Percentiles rank a stretch among this genome's conserved stretches.
These are phyloP conservation scores for Pichia sp. DNA, from an alignment of 1,139 yeast species.

Conservation along the genomic window DNA sequence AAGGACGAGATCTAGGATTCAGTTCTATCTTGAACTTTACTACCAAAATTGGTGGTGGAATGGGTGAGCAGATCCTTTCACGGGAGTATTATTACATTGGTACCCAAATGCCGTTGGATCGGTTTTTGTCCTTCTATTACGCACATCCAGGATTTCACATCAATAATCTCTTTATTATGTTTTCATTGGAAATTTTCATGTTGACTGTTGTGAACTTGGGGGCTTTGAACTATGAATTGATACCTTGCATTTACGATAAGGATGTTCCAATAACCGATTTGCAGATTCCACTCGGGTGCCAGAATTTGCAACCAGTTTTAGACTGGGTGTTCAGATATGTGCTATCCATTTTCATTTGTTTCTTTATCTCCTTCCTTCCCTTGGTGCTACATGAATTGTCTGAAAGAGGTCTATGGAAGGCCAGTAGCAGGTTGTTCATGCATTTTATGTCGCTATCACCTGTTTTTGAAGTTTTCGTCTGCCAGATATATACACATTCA, in stretches of 20 bases:
- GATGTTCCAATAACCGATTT: slow-evolving; percentile 53
- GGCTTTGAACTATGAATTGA: slow-evolving; percentile 53
- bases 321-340: slow-evolving; percentile 81
- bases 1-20: slow-evolving; percentile 85
- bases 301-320: slow-evolving; percentile 63
- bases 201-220: slow-evolving; percentile 62
- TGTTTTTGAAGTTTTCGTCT: slow-evolving; percentile 78
- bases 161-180: slow-evolving; percentile 69
- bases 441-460: slow-evolving; percentile 76
- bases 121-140: slow-evolving; percentile 78
- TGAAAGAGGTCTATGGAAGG: slow-evolving; percentile 67
- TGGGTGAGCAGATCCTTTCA: slow-evolving; percentile 88
- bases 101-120: slow-evolving; percentile 67
- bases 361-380: slow-evolving; percentile 78
- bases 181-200: slow-evolving; percentile 69
- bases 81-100: slow-evolving; percentile 82
- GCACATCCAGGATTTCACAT: slow-evolving; percentile 92
- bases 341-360: slow-evolving; percentile 73
- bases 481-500: slow-evolving; percentile 74
- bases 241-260: slow-evolving; percentile 47
- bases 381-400: slow-evolving; percentile 70
- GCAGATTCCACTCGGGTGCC: slow-evolving; percentile 66
- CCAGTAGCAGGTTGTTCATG: slow-evolving; percentile 48
- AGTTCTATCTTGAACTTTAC: slow-evolving; percentile 80
- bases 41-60: slow-evolving; percentile 87